phyloP scores from a whole-genome alignment of 116 monocot genomes.

The Cymodocea nodosa region DNA sequence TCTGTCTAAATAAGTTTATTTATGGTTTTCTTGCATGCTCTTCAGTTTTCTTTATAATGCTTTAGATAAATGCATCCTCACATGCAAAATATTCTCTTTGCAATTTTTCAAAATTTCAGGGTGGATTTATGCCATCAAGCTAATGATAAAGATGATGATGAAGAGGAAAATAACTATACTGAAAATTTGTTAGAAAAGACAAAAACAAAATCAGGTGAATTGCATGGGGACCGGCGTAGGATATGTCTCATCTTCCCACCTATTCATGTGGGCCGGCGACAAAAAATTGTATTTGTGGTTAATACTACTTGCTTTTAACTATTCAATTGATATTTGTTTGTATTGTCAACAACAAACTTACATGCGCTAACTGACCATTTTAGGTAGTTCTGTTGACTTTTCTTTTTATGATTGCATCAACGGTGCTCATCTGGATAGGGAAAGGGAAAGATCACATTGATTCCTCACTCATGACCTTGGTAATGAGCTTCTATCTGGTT shows the following conservation, averaged over 20 bases:
- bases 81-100: not conserved
- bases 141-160: conserved; percentile 83
- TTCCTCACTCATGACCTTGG: conserved; percentile 71
- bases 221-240: conserved; percentile 25
- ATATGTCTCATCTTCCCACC: conserved; percentile 45
- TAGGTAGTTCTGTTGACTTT: conserved; percentile 75
- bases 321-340: not conserved
- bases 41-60: too few relatives aligned
- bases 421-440: conserved; percentile 78
- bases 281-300: conserved; percentile 88
- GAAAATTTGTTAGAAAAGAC: conserved; percentile 69
- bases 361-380: conserved; percentile 9
- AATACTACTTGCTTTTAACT: not conserved
- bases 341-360: not conserved
- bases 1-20: too few relatives aligned
- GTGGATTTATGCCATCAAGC: conserved; percentile 92
- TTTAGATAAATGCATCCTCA: too few relatives aligned
- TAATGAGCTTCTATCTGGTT: conserved; percentile 10
- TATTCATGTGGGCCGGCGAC: conserved; percentile 69
- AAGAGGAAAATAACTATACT: conserved; percentile 44
- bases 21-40: too few relatives aligned
- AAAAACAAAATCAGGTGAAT: conserved; percentile 20
- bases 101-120: conserved; percentile 25
- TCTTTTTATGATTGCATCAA: conserved; percentile 60
- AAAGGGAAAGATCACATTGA: conserved; percentile 74